Evolutionary conservation across 768 basidiomycete genomes (phyloP).

Genomic region (Punctularia strigosozonata): DNA sequence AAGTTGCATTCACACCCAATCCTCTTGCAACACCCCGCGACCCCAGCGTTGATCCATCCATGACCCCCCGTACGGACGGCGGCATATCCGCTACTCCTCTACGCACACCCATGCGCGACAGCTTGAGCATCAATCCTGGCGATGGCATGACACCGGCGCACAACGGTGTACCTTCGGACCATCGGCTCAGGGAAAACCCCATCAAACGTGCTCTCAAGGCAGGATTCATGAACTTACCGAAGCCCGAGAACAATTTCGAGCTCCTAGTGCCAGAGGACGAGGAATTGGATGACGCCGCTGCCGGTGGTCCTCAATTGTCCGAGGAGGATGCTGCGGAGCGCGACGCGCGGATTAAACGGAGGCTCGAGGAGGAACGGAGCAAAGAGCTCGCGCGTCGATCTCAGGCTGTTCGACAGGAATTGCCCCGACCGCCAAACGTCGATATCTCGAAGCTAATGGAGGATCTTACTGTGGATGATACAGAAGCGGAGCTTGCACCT

Average conservation of each 20-base stretch:
- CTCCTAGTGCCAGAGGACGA: conserved; percentile 86
- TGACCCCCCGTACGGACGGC: conserved; percentile 18
- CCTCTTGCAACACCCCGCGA: conserved; percentile 82
- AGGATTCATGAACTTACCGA: conserved; percentile 76
- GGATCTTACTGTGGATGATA: conserved; percentile 39
- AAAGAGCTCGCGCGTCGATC: conserved; percentile 76
- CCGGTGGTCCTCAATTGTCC: conserved; percentile 23
- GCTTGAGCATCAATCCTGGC: conserved; percentile 73
- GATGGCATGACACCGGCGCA: conserved; percentile 43
- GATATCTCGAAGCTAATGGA: conserved; percentile 54
- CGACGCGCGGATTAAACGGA: conserved; percentile 58
- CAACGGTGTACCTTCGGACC: conserved; percentile 71
- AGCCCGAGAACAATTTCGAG: conserved; percentile 96
- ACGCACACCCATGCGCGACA: conserved; percentile 92
- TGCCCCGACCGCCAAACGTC: conserved; percentile 82
- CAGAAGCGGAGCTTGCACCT: conserved; percentile 10
- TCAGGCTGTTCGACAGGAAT: conserved; percentile 63
- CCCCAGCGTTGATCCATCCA: conserved; percentile 27
- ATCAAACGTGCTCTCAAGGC: conserved; percentile 68
- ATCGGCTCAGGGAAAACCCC: conserved; percentile 46
- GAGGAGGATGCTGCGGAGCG: conserved; percentile 92
- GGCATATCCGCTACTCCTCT: conserved; percentile 54
- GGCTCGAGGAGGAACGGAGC: conserved; percentile 65
- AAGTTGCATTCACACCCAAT: conserved; percentile 89
- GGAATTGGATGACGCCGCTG: conserved; percentile 33